phyloP scores from a whole-genome alignment of 306 rosid genomes.

The Glycine latifolia region DNA sequence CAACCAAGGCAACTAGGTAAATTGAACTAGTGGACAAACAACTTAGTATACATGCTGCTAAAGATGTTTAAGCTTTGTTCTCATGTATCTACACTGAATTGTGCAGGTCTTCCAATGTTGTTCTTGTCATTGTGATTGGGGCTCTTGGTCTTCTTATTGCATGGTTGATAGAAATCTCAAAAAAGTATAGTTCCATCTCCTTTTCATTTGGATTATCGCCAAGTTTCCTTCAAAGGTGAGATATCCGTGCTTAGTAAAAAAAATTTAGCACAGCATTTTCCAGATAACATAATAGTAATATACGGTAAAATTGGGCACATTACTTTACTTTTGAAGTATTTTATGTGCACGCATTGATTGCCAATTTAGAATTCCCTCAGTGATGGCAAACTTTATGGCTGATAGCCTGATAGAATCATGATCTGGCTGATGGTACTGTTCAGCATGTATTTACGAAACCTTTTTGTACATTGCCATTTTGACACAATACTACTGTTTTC shows the following conservation, averaged over 20 bases:
- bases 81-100: conserved; percentile 32
- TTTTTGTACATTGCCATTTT: no score
- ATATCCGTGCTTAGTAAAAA: neutral
- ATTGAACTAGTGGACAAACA: conserved; percentile 16
- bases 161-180: conserved; percentile 62
- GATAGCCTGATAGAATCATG: no score
- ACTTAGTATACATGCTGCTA: neutral
- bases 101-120: conserved; percentile 45
- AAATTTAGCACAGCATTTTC: conserved; percentile 14
- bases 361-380: no score
- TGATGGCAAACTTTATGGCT: no score
- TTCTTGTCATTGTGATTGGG: conserved; percentile 52
- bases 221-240: conserved; percentile 51
- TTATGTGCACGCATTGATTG: no score
- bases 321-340: neutral
- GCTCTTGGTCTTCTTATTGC: conserved; percentile 58
- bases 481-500: no score
- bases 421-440: no score
- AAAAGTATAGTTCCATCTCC: conserved; percentile 53
- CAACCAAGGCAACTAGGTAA: conserved; percentile 88
- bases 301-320: neutral
- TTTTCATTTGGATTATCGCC: conserved; percentile 46
- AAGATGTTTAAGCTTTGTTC: conserved; percentile 17
- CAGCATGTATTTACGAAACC: no score
- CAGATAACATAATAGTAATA: neutral